Conservation (phyloP, 108 stramenopile species). For the Nitzschia sp. region DNA sequence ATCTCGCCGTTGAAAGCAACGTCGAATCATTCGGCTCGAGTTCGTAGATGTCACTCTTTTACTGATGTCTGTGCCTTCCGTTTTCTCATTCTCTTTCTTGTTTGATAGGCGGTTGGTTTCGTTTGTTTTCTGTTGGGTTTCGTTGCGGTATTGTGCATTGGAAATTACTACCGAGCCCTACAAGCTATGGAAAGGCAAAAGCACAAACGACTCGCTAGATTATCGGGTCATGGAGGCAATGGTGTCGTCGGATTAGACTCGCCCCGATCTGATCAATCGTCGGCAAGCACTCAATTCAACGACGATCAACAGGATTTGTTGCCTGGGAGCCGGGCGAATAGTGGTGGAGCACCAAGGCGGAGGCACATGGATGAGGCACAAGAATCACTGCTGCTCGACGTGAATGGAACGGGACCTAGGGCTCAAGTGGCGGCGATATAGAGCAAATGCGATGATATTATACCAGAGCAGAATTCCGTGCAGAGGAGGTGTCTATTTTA, state of each 20-base stretch:
- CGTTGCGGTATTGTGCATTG: conserved; percentile 76
- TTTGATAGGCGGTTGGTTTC: conserved; percentile 51
- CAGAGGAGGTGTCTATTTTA: no score
- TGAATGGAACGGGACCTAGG: conserved; percentile 7
- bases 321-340: neutral
- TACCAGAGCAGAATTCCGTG: no score
- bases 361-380: conserved; percentile 5
- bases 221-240: conserved; percentile 29
- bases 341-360: neutral
- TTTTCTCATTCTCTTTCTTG: neutral
- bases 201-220: conserved; percentile 51
- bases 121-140: conserved; percentile 76
- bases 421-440: neutral
- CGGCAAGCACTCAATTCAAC: conserved; percentile 23
- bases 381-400: conserved; percentile 18
- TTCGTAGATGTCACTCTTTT: no score
- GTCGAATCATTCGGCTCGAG: neutral
- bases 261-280: conserved; percentile 30
- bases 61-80: neutral
- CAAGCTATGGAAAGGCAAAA: conserved; percentile 78
- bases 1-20: neutral
- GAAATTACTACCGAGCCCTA: conserved; percentile 85
- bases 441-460: no score
- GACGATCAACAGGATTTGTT: conserved; percentile 26
- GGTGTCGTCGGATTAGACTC: conserved; percentile 35